These are phyloP conservation scores for Phytophthora cajani DNA, from an alignment of 352 stramenopile genomes.

Conservation along the genomic window DNA sequence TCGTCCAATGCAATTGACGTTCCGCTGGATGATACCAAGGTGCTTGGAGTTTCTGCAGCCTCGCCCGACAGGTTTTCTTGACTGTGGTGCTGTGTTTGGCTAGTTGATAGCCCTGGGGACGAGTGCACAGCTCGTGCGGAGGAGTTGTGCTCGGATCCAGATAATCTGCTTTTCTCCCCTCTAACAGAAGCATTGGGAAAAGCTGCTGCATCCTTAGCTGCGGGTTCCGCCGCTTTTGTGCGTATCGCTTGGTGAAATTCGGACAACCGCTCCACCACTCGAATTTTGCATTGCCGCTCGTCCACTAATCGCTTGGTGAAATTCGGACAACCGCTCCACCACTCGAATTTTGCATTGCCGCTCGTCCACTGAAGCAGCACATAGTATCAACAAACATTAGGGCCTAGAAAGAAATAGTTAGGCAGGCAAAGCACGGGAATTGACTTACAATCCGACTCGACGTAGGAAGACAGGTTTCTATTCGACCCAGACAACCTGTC, in stretches of 20 bases:
- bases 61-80: conserved; percentile 6
- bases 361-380: conserved; percentile 71
- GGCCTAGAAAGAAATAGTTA: neutral
- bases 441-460: conserved; percentile 71
- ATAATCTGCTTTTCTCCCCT: conserved; percentile 9
- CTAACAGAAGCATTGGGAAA: conserved; percentile 4
- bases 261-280: conserved; percentile 81
- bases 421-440: neutral
- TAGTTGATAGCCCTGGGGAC: conserved; percentile 13
- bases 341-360: conserved; percentile 90
- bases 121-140: conserved; percentile 1
- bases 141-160: conserved; percentile 5
- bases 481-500: conserved; percentile 32
- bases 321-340: conserved; percentile 83
- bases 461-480: conserved; percentile 65
- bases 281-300: conserved; percentile 89
- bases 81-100: conserved; percentile 10
- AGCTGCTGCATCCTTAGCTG: conserved; percentile 11
- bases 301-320: conserved; percentile 88
- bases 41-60: conserved; percentile 3
- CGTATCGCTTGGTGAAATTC: conserved; percentile 86
- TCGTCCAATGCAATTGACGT: conserved; percentile 59
- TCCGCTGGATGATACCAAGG: conserved; percentile 22
- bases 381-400: neutral
- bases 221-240: conserved; percentile 44